Percentiles rank a stretch among this genome's conserved stretches.
phyloP scores from a whole-genome alignment of 305 asterid species.

The Ruellia speciosa region DNA sequence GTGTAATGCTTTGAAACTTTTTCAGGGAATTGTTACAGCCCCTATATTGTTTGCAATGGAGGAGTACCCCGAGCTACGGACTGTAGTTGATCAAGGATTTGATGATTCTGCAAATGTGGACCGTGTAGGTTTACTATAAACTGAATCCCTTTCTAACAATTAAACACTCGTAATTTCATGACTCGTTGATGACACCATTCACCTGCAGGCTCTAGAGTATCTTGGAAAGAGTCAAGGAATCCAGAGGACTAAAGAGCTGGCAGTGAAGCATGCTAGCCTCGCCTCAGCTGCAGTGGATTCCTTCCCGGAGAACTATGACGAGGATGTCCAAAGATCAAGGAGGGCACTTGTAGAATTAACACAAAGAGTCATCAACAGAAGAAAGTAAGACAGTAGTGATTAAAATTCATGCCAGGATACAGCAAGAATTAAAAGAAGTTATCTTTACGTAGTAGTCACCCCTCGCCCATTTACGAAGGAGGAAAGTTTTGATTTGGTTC shows the following conservation, averaged over 20 bases:
- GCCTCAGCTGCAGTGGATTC: slow-evolving; percentile 79
- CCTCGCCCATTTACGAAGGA: neutral
- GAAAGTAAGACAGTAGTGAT: slow-evolving; percentile 39
- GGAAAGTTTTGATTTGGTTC: slow-evolving; percentile 22
- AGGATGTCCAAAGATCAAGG: slow-evolving; percentile 67
- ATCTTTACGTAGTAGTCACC: neutral
- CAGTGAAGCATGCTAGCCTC: slow-evolving; percentile 67
- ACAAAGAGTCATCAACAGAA: slow-evolving; percentile 74
- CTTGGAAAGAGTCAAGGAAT: slow-evolving; percentile 73
- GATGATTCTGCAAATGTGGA: slow-evolving; percentile 69
- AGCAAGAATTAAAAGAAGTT: neutral
- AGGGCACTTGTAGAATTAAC: slow-evolving; percentile 81
- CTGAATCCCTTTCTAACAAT: neutral
- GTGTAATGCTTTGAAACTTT: slow-evolving; percentile 2
- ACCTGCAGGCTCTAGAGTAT: slow-evolving; percentile 64
- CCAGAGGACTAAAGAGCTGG: slow-evolving; percentile 74
- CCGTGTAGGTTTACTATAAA: slow-evolving; percentile 39
- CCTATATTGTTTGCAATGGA: slow-evolving; percentile 89
- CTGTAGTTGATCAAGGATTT: slow-evolving; percentile 62
- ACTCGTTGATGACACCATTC: neutral
- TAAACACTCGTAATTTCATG: neutral
- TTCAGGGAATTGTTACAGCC: slow-evolving; percentile 83
- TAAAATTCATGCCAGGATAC: slow-evolving; percentile 11
- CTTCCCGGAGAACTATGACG: slow-evolving; percentile 65
- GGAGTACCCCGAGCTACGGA: slow-evolving; percentile 73